Base-by-base conservation (phyloP, 352 stramenopile species). In the Albugo laibachii region DNA sequence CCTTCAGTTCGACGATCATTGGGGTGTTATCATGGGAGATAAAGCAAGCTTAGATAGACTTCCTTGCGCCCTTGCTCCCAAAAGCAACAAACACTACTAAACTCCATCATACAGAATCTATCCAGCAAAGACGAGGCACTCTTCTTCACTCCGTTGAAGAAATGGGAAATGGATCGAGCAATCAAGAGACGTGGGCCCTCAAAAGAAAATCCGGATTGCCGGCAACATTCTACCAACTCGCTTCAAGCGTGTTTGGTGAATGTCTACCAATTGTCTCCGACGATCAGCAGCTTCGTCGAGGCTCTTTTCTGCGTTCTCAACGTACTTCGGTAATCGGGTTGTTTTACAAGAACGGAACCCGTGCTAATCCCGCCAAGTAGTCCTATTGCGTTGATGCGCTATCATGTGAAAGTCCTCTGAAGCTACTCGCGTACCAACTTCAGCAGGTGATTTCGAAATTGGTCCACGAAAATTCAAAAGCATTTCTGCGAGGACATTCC, bases 361-460 rank as follows among this genome's bases (percentile, higher is more conserved):
- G 52, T 0, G 34, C 13, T 0, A 41, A 49, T 1, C 55, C 48
- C 0, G 49, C 37, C 1, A 48, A 44, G 59, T 44, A 60, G 36
- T 47, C 10, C 50, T 53, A 60, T 62, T 16, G 41, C 58, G 12
- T 50, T 65, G 19, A 55, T 65, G 48, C 44, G 41, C 10, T 54
- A 59, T 13, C 50, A 60, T 15, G 47, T 54, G 1, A 58, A 60
- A 41, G 36, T 54, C 13, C 40, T 54, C 1, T 54, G 0, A 45
- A 54, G 24, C 24, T 47, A 0, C 46, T 60, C 8, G 16, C 53
- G 0, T 37, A 52, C 11, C 24, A 47, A 1, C 42, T 54, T 2
- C 14, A 42, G 1, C 1, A 11, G 1, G 24, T 49, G 8, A 8
- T 59, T 13, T 45, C 16, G 1, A 14, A 21, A 12, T n/a, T 57